A percentile compares a stretch with the other conserved stretches of the same genome.
Conservation (phyloP, 1,139 yeast species). For the Candida sp. region DNA sequence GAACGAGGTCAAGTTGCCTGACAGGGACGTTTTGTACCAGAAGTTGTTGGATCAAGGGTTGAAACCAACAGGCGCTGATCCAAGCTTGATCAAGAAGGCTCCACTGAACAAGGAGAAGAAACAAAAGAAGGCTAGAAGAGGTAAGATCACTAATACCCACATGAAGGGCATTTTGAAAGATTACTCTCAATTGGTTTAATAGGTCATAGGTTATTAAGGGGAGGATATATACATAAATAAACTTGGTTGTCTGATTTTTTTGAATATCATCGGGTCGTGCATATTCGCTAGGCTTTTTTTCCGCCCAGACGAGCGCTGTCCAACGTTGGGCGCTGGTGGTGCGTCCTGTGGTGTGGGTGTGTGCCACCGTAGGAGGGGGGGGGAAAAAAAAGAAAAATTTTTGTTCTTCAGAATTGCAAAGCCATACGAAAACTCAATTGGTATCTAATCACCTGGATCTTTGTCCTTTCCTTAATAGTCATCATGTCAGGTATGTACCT, state of each 20-base stretch:
- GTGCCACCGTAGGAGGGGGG: background rate
- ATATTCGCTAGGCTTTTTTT: background rate
- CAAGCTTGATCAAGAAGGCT: conserved; percentile 78
- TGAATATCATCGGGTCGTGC: background rate
- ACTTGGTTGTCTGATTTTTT: background rate
- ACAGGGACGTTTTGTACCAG: conserved; percentile 74
- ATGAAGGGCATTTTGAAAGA: conserved; percentile 96
- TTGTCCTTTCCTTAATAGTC: background rate
- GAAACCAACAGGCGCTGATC: conserved; percentile 97
- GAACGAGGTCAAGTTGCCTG: conserved; percentile 80
- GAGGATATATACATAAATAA: background rate
- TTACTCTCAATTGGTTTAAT: conserved; percentile 53
- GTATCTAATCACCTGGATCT: background rate
- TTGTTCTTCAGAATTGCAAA: background rate
- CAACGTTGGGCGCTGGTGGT: background rate
- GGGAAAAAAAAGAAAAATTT: background rate
- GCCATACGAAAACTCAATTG: background rate
- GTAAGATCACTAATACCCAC: conserved; percentile 94
- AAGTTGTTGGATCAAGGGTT: conserved; percentile 81
- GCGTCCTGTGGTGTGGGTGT: background rate
- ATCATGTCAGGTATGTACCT: conserved; percentile 19
- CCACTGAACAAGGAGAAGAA: conserved; percentile 68
- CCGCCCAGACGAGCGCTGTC: background rate
- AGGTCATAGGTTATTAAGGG: background rate
- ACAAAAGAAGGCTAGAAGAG: conserved; percentile 91